Conservation (phyloP, 2,329 filamentous ascomycete species). For the Acrodontium crateriforme region DNA sequence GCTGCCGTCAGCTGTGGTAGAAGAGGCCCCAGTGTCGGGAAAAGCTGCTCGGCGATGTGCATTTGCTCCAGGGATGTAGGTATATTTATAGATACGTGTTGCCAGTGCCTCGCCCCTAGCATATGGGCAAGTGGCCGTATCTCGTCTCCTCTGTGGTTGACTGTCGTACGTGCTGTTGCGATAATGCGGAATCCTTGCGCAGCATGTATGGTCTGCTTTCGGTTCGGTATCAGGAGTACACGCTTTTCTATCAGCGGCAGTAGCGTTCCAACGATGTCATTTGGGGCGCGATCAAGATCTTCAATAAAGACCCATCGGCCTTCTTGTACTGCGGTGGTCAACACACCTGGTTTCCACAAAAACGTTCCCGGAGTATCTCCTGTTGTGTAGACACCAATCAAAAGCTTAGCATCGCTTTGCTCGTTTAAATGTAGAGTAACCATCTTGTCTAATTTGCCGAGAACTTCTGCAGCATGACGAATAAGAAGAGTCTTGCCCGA, state of each 20-base stretch:
- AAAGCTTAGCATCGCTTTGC: slow-evolving; percentile 93
- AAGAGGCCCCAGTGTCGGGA: slow-evolving; percentile 51
- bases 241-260: slow-evolving; percentile 83
- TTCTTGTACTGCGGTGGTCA: slow-evolving; percentile 87
- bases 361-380: slow-evolving; percentile 81
- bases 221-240: slow-evolving; percentile 79
- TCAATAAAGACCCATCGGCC: slow-evolving; percentile 96
- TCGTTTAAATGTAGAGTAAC: slow-evolving; percentile 94
- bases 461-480: slow-evolving; percentile 64
- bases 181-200: slow-evolving; percentile 78
- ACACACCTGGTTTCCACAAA: slow-evolving; percentile 77
- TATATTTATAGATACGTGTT: slow-evolving; percentile 53
- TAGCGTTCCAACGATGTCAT: slow-evolving; percentile 85
- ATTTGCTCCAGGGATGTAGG: slow-evolving; percentile 57
- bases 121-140: slow-evolving; percentile 54
- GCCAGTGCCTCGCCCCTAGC: slow-evolving; percentile 79
- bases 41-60: slow-evolving; percentile 56
- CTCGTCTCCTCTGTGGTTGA: slow-evolving; percentile 54
- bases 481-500: slow-evolving; percentile 83
- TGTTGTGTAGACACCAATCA: slow-evolving; percentile 87
- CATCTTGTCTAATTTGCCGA: slow-evolving; percentile 69
- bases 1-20: slow-evolving; percentile 43
- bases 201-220: slow-evolving; percentile 73
- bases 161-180: slow-evolving; percentile 67
- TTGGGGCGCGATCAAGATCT: slow-evolving; percentile 86